Evolutionary conservation across 2,329 filamentous ascomycete species (phyloP), one percentile per base, ranked within the genome.

Genomic region (Lasiodiplodia citricola): DNA sequence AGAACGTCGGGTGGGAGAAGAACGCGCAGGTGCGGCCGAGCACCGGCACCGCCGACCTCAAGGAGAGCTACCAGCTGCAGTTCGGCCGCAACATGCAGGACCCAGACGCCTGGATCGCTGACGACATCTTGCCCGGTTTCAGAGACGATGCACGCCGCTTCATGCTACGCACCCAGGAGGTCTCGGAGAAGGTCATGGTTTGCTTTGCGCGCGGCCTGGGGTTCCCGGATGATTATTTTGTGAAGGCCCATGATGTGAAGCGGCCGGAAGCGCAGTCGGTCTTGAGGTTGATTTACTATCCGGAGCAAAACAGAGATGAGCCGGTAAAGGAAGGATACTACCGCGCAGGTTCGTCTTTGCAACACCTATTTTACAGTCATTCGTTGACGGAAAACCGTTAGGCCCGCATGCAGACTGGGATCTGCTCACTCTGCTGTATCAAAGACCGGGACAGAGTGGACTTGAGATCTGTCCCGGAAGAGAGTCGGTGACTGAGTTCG

Each of bases 401-500:
- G 55, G 55, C 3, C 55, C 55, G 4, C 55, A 57, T 11, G 55
- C 55, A 3, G 51, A 66, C 1, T 91, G 87, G 86, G 87, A 85
- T 69, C 84, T 90, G 68, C 71, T 90, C 25, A 90, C 88, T 0
- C 78, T 91, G 50, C 80, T 91, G 4, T 90, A 90, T 76, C 88
- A 91, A 73, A 84, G 85, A 3, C 81, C 83, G 0, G 88, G 87
- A 0, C 87, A 91, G 75, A 85, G 82, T 31, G 88, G 88, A 0
- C 79, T 91, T 2, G 88, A 90, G 74, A 89, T 91, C 67, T 91
- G 88, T 72, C 88, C 88, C 0, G 88, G 88, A 0, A 81, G 88
- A 18, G 88, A 90, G 75, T 85, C 83, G 3, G 84, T 86, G 8
- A 90, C 87, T 0, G 82, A 83, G 3, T 90, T 88, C 71, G 88